These are phyloP conservation scores for Aspergillus brasiliensis DNA, from an alignment of 2,329 filamentous ascomycete genomes.

Conservation along the genomic window DNA sequence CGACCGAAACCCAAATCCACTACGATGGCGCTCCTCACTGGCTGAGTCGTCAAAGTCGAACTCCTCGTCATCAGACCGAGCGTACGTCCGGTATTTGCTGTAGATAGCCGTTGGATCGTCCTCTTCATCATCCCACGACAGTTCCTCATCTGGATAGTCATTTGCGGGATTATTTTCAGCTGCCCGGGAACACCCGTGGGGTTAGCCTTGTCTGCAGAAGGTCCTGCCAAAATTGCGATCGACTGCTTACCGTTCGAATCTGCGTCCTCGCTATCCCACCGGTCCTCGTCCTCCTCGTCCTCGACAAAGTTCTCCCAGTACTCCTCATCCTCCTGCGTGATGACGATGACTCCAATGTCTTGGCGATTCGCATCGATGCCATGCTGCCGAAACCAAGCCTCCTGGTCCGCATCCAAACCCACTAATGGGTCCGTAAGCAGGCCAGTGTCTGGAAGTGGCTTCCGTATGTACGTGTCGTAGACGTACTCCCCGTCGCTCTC, in stretches of 20 bases:
- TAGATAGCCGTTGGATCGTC: constrained; percentile 43
- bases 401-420: constrained; percentile 30
- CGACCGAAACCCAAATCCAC: constrained; percentile 23
- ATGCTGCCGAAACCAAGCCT: constrained; percentile 29
- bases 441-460: constrained; percentile 39
- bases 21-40: constrained; percentile 29
- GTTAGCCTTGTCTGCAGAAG: background rate
- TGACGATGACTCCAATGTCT: constrained; percentile 46
- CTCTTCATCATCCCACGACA: constrained; percentile 51
- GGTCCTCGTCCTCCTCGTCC: constrained; percentile 56
- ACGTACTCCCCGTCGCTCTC: constrained; percentile 58
- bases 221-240: background rate
- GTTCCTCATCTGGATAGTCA: constrained; percentile 55
- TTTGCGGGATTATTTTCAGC: constrained; percentile 54
- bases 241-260: constrained; percentile 58
- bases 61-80: constrained; percentile 48
- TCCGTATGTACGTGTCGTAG: constrained; percentile 63
- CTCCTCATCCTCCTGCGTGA: constrained; percentile 48
- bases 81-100: constrained; percentile 42
- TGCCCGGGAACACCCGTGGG: constrained; percentile 23
- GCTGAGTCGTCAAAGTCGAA: constrained; percentile 43
- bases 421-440: constrained; percentile 39
- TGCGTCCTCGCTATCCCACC: constrained; percentile 62
- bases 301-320: constrained; percentile 60
- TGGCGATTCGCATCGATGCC: constrained; percentile 34